Base-by-base conservation (phyloP, 2,329 filamentous ascomycete species). In the Aspergillus persii region DNA sequence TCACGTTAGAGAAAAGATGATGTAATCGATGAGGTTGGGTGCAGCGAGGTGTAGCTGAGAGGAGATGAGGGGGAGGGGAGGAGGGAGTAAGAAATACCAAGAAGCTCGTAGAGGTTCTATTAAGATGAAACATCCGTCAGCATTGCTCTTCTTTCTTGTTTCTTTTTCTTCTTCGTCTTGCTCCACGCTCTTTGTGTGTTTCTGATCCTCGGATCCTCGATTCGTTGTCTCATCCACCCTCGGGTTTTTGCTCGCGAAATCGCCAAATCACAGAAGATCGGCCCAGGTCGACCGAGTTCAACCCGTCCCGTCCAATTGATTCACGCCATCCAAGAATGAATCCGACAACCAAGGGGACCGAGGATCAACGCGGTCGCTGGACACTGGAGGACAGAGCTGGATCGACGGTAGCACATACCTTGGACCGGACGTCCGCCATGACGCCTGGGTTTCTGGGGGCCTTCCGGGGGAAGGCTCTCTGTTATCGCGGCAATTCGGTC, bases 61-160 rank as follows among this genome's bases (percentile, higher is more conserved):
- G 62, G 58, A 58, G 63, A 63, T 50, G 56, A 56, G 61, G 41
- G 39, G 53, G 36, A 52, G 57, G 59, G 59, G 51, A 67, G 62
- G 53, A 52, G 67, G 67, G 67, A 64, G 63, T 57, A 59, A 66
- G 67, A 69, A 68, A 68, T 96, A 98, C 95, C 94, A 86, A 99
- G 92, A 84, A 96, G 89, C 86, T 95, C 94, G 86, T 91, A 98
- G 76, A 91, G 89, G 86, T 99, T 99, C 95, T 98, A 73, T 69
- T 58, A 53, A 56, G 33, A 30, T 51, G 50, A 66, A 62, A 56
- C 23, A 56, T 51, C 62, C 61, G 69, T 83, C 69, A 83, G 79
- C 69, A 58, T 59, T 27, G 56, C 49, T 50, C 26, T 41, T 57
- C 9, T 53, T 50, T 27, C 9, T 55, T 44, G 11, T 15, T 52